A percentile compares a stretch with the other conserved stretches of the same genome.
These are phyloP conservation scores for Glycine tomentella DNA, from an alignment of 306 rosid species.

Conservation along the genomic window DNA sequence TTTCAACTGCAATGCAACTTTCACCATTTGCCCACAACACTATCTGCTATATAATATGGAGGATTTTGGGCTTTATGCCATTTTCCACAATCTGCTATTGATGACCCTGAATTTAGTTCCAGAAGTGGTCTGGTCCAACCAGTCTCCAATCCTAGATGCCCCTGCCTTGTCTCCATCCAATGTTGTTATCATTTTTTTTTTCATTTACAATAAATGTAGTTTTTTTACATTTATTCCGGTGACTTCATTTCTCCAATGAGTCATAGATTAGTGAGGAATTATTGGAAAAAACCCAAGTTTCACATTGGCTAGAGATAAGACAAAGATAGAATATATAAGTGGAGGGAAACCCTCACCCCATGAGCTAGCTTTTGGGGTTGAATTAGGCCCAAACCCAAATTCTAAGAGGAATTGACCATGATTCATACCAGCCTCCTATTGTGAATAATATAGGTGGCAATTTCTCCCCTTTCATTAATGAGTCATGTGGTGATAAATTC, in stretches of 20 bases:
- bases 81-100: background rate
- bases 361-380: too few species aligned
- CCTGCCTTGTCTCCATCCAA: background rate
- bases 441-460: background rate
- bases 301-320: too few species aligned
- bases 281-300: too few species aligned
- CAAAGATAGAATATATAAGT: too few species aligned
- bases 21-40: too few species aligned
- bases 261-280: background rate
- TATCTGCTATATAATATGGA: background rate
- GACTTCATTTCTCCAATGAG: background rate
- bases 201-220: background rate
- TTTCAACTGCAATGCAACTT: background rate
- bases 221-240: too few species aligned
- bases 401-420: background rate
- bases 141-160: background rate
- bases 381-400: too few species aligned
- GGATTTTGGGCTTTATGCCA: background rate
- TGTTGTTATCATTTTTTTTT: background rate
- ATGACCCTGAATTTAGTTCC: background rate
- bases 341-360: too few species aligned
- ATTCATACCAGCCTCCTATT: background rate
- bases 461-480: background rate
- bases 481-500: slow-evolving; percentile 8
- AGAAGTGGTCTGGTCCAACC: background rate